Percentiles rank a stretch among this genome's conserved stretches.
These are phyloP conservation scores for Trichoderma sp. DNA, from an alignment of 2,329 filamentous ascomycete species.

Conservation along the genomic window DNA sequence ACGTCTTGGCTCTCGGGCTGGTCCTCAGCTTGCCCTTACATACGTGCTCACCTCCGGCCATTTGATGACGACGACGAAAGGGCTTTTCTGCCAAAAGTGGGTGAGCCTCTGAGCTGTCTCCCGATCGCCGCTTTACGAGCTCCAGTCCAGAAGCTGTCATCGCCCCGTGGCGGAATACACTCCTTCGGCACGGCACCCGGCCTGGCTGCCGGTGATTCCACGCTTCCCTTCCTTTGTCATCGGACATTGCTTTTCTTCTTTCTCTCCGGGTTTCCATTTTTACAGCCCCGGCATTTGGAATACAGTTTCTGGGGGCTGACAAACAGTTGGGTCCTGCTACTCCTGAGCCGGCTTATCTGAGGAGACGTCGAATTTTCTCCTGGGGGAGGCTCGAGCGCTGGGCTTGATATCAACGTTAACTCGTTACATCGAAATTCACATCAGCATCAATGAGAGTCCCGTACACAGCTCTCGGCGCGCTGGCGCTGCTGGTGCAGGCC, in stretches of 20 bases:
- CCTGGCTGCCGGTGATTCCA: background rate
- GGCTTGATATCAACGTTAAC: background rate
- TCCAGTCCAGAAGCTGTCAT: background rate
- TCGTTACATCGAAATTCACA: background rate
- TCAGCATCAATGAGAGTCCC: slow-evolving; percentile 19
- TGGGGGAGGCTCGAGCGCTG: background rate
- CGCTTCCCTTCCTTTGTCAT: background rate
- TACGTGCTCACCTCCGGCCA: slow-evolving; percentile 3
- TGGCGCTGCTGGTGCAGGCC: slow-evolving; percentile 31
- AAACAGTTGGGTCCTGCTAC: background rate
- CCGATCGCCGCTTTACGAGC: slow-evolving; percentile 5
- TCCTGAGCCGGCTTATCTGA: background rate
- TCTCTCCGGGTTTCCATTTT: background rate
- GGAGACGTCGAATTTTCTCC: background rate
- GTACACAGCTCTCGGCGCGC: slow-evolving; percentile 28
- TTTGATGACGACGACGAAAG: slow-evolving; percentile 16
- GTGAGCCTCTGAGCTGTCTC: slow-evolving; percentile 15
- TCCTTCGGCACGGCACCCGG: slow-evolving; percentile 10
- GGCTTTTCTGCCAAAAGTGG: slow-evolving; percentile 10
- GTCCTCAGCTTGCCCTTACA: background rate
- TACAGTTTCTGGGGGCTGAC: background rate
- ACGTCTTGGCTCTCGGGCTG: background rate
- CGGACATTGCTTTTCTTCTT: background rate
- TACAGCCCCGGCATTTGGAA: background rate
- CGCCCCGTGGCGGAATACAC: slow-evolving; percentile 10